phyloP scores from a whole-genome alignment of 371 early-diverging fungal species.

The Vairimorpha ceranae region DNA sequence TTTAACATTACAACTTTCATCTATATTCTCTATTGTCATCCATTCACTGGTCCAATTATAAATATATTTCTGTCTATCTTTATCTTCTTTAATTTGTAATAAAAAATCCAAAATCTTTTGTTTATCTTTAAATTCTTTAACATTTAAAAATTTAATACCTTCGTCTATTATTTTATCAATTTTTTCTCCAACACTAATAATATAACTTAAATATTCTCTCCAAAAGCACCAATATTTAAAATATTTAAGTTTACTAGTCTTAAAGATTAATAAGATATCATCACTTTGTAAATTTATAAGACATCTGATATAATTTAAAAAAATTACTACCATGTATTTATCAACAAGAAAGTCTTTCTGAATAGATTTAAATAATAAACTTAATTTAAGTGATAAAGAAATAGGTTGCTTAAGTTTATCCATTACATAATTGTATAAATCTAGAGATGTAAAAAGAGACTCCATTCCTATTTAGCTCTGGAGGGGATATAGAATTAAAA shows the following conservation, averaged over 20 bases:
- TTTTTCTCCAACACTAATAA: constrained; percentile 28
- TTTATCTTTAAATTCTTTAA: constrained; percentile 54
- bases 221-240: constrained; percentile 51
- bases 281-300: neutral
- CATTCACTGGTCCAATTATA: neutral
- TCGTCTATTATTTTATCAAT: constrained; percentile 44
- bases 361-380: neutral
- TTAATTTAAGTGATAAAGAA: neutral
- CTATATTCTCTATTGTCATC: neutral
- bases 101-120: constrained; percentile 40
- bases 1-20: neutral
- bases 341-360: constrained; percentile 7
- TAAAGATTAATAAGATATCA: constrained; percentile 38
- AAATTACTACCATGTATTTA: neutral
- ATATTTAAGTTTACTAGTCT: constrained; percentile 52
- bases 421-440: neutral
- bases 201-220: constrained; percentile 48
- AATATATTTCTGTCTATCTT: neutral
- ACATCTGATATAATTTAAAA: constrained; percentile 1
- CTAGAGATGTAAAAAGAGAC: neutral
- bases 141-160: constrained; percentile 48
- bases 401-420: neutral
- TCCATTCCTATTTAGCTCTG: no score
- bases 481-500: no score
- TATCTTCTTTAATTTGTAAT: constrained; percentile 1